Base-by-base conservation (phyloP, 352 stramenopile species). In the Globisporangium cystogenes region DNA sequence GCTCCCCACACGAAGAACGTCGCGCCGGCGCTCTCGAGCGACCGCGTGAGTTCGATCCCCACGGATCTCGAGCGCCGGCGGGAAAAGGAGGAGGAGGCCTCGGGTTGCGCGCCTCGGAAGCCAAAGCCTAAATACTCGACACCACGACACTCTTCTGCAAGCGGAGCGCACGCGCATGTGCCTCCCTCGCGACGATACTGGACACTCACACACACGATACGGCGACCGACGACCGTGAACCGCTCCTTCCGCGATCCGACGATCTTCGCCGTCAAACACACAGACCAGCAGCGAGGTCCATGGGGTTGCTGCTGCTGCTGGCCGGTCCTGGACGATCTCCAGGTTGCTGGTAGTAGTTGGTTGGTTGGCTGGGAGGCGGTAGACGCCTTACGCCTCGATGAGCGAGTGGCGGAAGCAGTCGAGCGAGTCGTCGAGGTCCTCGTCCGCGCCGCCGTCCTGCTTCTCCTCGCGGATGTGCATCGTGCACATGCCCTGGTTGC, bases 401-500 rank as follows among this genome's bases (percentile, higher is more conserved):
- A 45, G 40, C 40, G 40, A 45, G 40, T 45, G 40, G 0, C 40
- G 40, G 40, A 45, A 45, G 40, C 23, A 45, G 10, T 45, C 40
- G 7, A 23, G 40, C 20, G 40, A 45, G n/a, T 24, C 40, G 40
- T 45, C 40, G 40, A 49, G 26, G 20, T 63, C 57, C n/a, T 57
- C 56, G 18, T 40, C 45, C 36, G 42, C 11, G 33, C 48, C 11
- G 24, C 42, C 42, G 35, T 78, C 64, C 53, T 92, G 82, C 73
- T 92, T 92, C 44, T 89, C 82, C 58, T 90, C 77, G 41, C 83
- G 83, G 47, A 94, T 88, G 68, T 94, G 83, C 79, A 92, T 87
- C n/a, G 83, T 94, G 68, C 83, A 94, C 72, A 92, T 88, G 53
- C 83, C 83, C 59, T 94, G 76, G 68, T 92, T 94, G 23, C 82